Evolutionary conservation across 2,329 filamentous ascomycete species (phyloP).

Genomic region (Alternaria rosae): DNA sequence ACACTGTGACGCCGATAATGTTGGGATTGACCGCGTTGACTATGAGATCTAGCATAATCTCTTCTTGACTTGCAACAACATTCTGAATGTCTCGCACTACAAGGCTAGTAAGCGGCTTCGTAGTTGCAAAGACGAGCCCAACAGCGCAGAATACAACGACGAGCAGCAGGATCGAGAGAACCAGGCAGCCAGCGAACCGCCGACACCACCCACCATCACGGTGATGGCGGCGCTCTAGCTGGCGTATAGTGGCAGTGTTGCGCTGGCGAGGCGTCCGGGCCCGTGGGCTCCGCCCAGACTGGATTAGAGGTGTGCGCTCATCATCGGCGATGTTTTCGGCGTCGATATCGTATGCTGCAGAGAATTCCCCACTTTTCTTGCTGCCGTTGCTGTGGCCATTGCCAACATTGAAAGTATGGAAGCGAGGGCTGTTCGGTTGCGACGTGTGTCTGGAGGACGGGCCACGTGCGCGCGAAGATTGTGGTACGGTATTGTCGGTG

Average conservation of each 20-base stretch:
- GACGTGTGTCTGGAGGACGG: conserved; percentile 67
- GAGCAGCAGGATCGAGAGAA: conserved; percentile 81
- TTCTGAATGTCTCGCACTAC: conserved; percentile 82
- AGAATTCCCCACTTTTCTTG: conserved; percentile 68
- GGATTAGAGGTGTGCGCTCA: conserved; percentile 83
- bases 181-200: conserved; percentile 84
- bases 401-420: conserved; percentile 57
- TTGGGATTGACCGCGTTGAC: conserved; percentile 93
- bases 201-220: conserved; percentile 64
- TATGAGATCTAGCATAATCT: conserved; percentile 91
- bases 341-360: conserved; percentile 78
- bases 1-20: conserved; percentile 84
- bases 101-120: conserved; percentile 83
- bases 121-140: conserved; percentile 89
- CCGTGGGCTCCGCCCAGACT: conserved; percentile 67
- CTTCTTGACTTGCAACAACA: conserved; percentile 90
- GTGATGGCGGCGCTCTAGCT: conserved; percentile 73
- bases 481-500: conserved; percentile 68
- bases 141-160: conserved; percentile 85
- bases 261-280: conserved; percentile 58
- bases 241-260: conserved; percentile 66
- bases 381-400: conserved; percentile 44
- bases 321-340: conserved; percentile 82
- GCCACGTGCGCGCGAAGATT: conserved; percentile 69
- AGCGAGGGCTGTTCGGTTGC: conserved; percentile 72